Evolutionary conservation across 2,329 filamentous ascomycete species (phyloP).

Genomic region (Aotearoamyces nothofagi): DNA sequence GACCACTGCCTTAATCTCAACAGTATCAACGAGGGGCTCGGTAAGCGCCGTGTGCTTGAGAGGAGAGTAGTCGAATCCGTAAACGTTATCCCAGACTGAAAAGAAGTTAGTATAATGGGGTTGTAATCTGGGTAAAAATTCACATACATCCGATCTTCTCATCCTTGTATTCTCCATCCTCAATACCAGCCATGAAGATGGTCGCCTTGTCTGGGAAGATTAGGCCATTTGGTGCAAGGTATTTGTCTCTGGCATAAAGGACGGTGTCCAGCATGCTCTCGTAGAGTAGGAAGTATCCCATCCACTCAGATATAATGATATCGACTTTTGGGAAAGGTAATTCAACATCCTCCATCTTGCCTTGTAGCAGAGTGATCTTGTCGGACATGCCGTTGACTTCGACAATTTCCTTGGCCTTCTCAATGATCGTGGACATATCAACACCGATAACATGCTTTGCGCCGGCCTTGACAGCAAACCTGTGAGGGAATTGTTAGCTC

Average conservation of each 20-base stretch:
- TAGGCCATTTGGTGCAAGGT: slow-evolving; percentile 70
- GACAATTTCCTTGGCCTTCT: slow-evolving; percentile 95
- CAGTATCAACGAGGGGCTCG: slow-evolving; percentile 92
- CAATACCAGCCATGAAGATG: slow-evolving; percentile 91
- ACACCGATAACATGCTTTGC: slow-evolving; percentile 98
- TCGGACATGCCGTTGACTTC: slow-evolving; percentile 78
- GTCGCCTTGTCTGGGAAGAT: slow-evolving; percentile 99
- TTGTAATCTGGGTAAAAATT: slow-evolving; percentile 1
- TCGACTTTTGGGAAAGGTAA: slow-evolving; percentile 92
- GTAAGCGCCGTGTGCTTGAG: slow-evolving; percentile 88
- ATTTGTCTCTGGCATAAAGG: slow-evolving; percentile 87
- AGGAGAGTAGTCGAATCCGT: slow-evolving; percentile 91
- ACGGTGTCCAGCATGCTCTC: slow-evolving; percentile 99
- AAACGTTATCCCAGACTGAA: slow-evolving; percentile 97
- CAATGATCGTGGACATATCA: slow-evolving; percentile 99
- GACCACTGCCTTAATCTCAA: slow-evolving; percentile 92
- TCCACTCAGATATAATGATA: slow-evolving; percentile 99
- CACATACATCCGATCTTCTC: slow-evolving; percentile 96
- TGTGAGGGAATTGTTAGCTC: slow-evolving; percentile 24
- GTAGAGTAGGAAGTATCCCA: slow-evolving; percentile 98
- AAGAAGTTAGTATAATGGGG: slow-evolving; percentile 1
- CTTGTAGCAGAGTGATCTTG: slow-evolving; percentile 95
- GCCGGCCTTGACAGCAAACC: slow-evolving; percentile 92
- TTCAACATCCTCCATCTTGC: slow-evolving; percentile 98
- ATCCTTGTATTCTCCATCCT: slow-evolving; percentile 98